A percentile compares a stretch with the other conserved stretches of the same genome.
These are phyloP conservation scores for Kluyveromyces starmeri DNA, from an alignment of 805 yeast species.

Conservation along the genomic window DNA sequence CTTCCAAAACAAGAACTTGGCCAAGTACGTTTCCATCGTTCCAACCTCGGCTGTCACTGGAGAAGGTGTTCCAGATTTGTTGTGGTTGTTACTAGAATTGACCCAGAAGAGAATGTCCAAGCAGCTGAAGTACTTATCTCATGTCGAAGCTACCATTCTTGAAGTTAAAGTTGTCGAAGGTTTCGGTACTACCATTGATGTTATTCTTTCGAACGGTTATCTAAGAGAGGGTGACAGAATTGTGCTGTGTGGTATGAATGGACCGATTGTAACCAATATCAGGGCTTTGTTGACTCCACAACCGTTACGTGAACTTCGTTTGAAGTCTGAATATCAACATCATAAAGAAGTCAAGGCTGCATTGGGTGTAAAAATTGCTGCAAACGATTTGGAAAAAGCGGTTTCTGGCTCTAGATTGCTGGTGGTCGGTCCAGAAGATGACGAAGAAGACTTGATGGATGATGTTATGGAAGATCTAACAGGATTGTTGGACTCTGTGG, in stretches of 20 bases:
- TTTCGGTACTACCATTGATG: conserved; percentile 97
- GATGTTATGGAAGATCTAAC: conserved; percentile 98
- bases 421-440: conserved; percentile 94
- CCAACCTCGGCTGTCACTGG: conserved; percentile 99
- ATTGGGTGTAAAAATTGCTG: conserved; percentile 96
- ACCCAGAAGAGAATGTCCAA: conserved; percentile 99
- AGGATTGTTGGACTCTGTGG: conserved; percentile 89
- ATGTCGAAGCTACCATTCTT: conserved; percentile 87
- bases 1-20: conserved; percentile 87
- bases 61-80: conserved; percentile 98
- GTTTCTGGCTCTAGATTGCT: conserved; percentile 96
- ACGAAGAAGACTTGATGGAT: conserved; percentile 94
- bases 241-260: conserved; percentile 95
- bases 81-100: conserved; percentile 88
- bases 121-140: conserved; percentile 89
- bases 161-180: conserved; percentile 99
- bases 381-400: conserved; percentile 95
- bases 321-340: conserved; percentile 93
- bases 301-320: conserved; percentile 90
- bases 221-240: conserved; percentile 91
- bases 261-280: conserved; percentile 94
- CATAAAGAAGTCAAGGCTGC: conserved; percentile 99
- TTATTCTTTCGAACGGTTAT: conserved; percentile 92
- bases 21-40: conserved; percentile 90
- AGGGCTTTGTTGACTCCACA: conserved; percentile 97